These are phyloP conservation scores for Exutisphaerella laricina DNA, from an alignment of 2,329 filamentous ascomycete species.

Conservation along the genomic window DNA sequence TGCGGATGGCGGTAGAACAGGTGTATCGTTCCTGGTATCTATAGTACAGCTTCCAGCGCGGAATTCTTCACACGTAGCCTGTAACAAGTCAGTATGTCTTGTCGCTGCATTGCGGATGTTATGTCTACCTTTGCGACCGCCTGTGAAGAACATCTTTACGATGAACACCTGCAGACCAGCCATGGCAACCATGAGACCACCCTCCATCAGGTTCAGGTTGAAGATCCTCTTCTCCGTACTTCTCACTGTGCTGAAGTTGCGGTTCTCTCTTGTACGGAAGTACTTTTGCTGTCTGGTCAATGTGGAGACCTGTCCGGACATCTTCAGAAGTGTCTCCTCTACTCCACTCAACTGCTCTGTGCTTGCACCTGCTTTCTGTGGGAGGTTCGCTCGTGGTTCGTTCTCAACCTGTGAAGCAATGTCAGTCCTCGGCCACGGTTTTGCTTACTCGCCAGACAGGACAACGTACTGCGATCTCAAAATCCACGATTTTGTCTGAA, in stretches of 20 bases:
- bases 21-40: background rate
- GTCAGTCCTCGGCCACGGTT: constrained; percentile 4
- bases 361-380: constrained; percentile 79
- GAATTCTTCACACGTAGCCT: constrained; percentile 21
- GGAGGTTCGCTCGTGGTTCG: constrained; percentile 72
- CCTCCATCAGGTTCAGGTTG: constrained; percentile 95
- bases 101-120: background rate
- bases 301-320: constrained; percentile 86
- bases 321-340: constrained; percentile 92
- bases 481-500: constrained; percentile 94
- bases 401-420: constrained; percentile 69
- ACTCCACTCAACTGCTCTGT: constrained; percentile 84
- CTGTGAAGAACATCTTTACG: constrained; percentile 98
- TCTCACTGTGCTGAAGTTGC: constrained; percentile 95
- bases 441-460: too few species aligned
- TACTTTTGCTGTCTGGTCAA: constrained; percentile 98
- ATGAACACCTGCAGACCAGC: constrained; percentile 94
- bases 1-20: background rate
- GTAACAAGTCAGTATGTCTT: constrained; percentile 2
- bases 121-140: constrained; percentile 56
- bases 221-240: constrained; percentile 95
- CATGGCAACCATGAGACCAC: constrained; percentile 88
- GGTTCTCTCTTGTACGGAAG: constrained; percentile 97
- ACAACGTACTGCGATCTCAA: constrained; percentile 88
- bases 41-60: constrained; percentile 12